These are phyloP conservation scores for Wickerhamomyces tratensis DNA, from an alignment of 805 yeast genomes.

Conservation along the genomic window DNA sequence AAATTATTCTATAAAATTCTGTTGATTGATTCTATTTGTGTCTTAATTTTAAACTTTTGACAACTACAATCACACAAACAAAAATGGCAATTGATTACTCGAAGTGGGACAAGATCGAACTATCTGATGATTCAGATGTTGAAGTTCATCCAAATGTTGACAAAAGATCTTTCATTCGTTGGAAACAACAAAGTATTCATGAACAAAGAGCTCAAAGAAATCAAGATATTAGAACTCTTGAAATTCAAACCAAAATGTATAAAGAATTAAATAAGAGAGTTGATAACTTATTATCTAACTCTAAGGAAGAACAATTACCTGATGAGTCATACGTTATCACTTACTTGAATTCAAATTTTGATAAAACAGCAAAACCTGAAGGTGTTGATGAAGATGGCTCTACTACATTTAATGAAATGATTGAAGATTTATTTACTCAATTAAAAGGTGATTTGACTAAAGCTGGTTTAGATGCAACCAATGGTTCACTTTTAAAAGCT, in stretches of 20 bases:
- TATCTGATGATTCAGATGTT: constrained; percentile 93
- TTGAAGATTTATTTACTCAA: constrained; percentile 80
- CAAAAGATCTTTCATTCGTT: constrained; percentile 79
- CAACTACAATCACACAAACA: too few relatives aligned
- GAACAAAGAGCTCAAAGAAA: constrained; percentile 80
- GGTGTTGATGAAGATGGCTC: constrained; percentile 32
- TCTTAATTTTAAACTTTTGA: too few relatives aligned
- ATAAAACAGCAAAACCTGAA: constrained; percentile 45
- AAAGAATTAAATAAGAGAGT: constrained; percentile 64
- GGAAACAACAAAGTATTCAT: constrained; percentile 97
- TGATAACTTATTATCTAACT: constrained; percentile 41
- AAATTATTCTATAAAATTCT: too few relatives aligned
- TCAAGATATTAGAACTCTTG: constrained; percentile 64
- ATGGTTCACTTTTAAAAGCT: constrained; percentile 27
- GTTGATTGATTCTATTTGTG: too few relatives aligned
- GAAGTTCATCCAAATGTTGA: constrained; percentile 99
- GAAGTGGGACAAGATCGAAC: constrained; percentile 94
- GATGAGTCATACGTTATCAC: constrained; percentile 23
- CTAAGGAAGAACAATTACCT: constrained; percentile 30
- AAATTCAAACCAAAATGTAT: constrained; percentile 77
- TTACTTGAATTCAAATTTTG: constrained; percentile 42
- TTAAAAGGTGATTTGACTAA: constrained; percentile 49
- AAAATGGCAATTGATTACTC: constrained; percentile 86
- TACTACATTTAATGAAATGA: constrained; percentile 83
- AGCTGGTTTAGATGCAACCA: constrained; percentile 33